A percentile compares a stretch with the other conserved stretches of the same genome.
Conservation (phyloP, 495 filamentous ascomycete species). For the Pseudoneurospora amorphoporcata region DNA sequence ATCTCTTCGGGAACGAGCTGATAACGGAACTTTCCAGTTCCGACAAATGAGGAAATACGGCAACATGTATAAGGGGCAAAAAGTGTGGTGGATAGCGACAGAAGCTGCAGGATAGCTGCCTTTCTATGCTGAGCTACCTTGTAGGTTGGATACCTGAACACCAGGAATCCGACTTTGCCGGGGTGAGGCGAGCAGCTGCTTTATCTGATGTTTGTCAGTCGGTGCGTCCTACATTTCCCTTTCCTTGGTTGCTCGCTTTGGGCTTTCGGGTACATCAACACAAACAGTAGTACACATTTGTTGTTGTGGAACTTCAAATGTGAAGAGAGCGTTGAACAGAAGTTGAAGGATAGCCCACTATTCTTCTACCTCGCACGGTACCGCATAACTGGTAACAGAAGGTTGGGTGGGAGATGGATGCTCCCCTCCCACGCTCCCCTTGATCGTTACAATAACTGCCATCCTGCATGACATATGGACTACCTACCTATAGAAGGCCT, state of each 20-base stretch:
- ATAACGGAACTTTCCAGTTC: background rate
- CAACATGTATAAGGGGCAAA: background rate
- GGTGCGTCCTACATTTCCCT: background rate
- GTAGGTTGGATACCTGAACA: background rate
- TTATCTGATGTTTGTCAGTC: background rate
- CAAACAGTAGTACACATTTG: background rate
- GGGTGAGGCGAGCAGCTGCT: background rate
- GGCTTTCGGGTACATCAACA: background rate
- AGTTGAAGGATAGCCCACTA: background rate
- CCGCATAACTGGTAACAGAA: background rate
- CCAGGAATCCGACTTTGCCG: background rate
- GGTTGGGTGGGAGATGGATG: background rate
- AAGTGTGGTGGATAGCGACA: background rate
- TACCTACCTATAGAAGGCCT: background rate
- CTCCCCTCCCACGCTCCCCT: background rate
- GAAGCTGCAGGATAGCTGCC: background rate
- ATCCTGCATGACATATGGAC: background rate
- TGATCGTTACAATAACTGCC: background rate
- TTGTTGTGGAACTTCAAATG: background rate
- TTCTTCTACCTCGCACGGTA: background rate
- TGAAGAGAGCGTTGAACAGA: background rate
- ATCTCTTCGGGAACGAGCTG: background rate
- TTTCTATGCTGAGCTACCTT: background rate
- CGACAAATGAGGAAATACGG: background rate
- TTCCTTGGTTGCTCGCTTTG: background rate